Evolutionary conservation across 2,329 filamentous ascomycete genomes (phyloP).

Genomic region (Colletotrichum camelliae): DNA sequence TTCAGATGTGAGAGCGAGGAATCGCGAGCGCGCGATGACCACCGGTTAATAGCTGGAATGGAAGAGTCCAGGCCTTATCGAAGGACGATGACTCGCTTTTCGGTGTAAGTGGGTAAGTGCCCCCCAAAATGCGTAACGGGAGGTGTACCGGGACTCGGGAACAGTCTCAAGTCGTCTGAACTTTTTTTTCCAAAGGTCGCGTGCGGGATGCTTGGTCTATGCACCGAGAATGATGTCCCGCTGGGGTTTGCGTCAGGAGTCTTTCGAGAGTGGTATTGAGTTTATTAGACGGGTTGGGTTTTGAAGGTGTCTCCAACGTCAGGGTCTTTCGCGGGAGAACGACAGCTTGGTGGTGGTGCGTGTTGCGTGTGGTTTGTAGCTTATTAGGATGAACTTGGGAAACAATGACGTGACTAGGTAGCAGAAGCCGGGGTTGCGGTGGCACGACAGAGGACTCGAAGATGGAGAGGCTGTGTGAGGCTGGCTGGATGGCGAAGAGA

Average conservation of each 20-base stretch:
- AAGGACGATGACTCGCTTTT: background rate
- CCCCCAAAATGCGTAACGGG: slow-evolving; percentile 6
- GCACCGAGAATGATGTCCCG: slow-evolving; percentile 13
- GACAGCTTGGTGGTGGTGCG: background rate
- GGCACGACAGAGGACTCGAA: background rate
- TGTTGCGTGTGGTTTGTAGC: background rate
- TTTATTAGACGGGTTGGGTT: background rate
- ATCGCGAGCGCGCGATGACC: background rate
- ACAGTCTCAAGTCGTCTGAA: slow-evolving; percentile 23
- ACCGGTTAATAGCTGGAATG: background rate
- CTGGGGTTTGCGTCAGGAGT: slow-evolving; percentile 19
- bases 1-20: background rate
- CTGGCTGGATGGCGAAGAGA: background rate
- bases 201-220: background rate
- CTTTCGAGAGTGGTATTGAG: slow-evolving; percentile 1
- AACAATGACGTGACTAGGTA: background rate
- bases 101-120: background rate
- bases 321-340: background rate
- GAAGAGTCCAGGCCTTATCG: background rate
- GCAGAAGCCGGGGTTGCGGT: background rate
- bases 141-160: slow-evolving; percentile 13
- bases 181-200: background rate
- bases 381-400: slow-evolving; percentile 1
- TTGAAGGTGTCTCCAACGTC: background rate
- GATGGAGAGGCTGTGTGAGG: background rate